These are phyloP conservation scores for Casuarina equisetifolia DNA, from an alignment of 306 rosid species.

Conservation along the genomic window DNA sequence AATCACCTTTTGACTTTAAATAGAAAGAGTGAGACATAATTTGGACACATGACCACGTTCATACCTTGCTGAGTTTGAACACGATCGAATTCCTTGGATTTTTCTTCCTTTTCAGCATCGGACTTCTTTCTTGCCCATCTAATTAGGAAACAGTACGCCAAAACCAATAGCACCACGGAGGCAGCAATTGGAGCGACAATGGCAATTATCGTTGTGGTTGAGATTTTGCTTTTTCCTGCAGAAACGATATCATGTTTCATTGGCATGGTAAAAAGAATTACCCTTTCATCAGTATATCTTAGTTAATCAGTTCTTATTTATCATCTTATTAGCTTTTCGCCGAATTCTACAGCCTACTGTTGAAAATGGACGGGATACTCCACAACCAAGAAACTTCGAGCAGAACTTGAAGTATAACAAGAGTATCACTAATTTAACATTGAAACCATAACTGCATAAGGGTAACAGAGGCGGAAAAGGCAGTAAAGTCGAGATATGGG, in stretches of 20 bases:
- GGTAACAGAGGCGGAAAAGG: not conserved
- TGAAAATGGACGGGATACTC: too few species aligned
- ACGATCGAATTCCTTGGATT: not conserved
- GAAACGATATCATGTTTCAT: not conserved
- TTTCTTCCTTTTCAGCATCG: not conserved
- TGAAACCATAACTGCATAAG: not conserved
- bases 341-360: too few species aligned
- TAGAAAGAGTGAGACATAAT: not conserved
- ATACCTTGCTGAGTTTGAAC: not conserved
- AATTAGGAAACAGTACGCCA: slow-evolving; percentile 16
- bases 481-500: not conserved
- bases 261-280: not conserved
- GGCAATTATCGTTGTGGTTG: slow-evolving; percentile 13
- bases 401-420: not conserved
- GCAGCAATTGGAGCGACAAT: slow-evolving; percentile 27
- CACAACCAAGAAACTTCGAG: too few species aligned
- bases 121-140: slow-evolving; percentile 23
- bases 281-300: too few species aligned
- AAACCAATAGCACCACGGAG: slow-evolving; percentile 3
- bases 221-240: slow-evolving; percentile 16
- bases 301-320: too few species aligned
- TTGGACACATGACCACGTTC: not conserved
- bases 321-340: too few species aligned
- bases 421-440: not conserved
- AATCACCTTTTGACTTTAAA: too few species aligned